Base-by-base conservation (phyloP, 1,139 yeast species). In the Geotrichum reessii region DNA sequence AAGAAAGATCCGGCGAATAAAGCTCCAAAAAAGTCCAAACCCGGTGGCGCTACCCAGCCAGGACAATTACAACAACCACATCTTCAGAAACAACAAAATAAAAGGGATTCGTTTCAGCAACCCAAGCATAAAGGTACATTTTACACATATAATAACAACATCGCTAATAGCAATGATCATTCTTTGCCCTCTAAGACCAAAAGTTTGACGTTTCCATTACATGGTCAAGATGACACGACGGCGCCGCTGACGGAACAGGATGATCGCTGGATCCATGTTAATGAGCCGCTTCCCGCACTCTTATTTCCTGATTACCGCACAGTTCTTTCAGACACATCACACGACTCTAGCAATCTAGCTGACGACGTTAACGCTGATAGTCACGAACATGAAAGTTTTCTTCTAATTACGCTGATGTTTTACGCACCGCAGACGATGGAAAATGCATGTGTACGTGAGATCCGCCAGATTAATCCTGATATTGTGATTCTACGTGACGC, bases 81-180 rank as follows among this genome's bases (percentile, higher is more conserved):
- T 9, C 19, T 17, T 11, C 44, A 17, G n/a, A n/a, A 50, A 21
- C 47, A 24, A 8, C 53, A 14, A 33, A 31, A 25, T n/a, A 50
- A 33, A 14, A 12, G 21, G 21, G 21, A 37, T 9, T 47, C 44
- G 12, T 27, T 9, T 12, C 58, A 56, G 25, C 52, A 42, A 17
- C 58, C 58, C 24, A 56, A 56, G 28, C 58, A 52, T 56, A 56
- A 56, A 33, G 58, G 58, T 22, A 52, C 37, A 12, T 24, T 12
- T 44, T 25, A 44, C 25, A 31, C 52, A n/a, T 14, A 50, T 22
- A 22, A 53, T 12, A 31, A 40, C n/a, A 17, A 19, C 8, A 49
- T 7, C 25, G 2, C 37, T 19, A 25, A 52, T 17, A 12, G 40
- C 40, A 9, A 27, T 24, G 4, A 6, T n/a, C 42, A 25, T 17